Evolutionary conservation across 805 yeast genomes (phyloP), one percentile per base, ranked within the genome.

Genomic region (Groenewaldozyma tartarivorans): DNA sequence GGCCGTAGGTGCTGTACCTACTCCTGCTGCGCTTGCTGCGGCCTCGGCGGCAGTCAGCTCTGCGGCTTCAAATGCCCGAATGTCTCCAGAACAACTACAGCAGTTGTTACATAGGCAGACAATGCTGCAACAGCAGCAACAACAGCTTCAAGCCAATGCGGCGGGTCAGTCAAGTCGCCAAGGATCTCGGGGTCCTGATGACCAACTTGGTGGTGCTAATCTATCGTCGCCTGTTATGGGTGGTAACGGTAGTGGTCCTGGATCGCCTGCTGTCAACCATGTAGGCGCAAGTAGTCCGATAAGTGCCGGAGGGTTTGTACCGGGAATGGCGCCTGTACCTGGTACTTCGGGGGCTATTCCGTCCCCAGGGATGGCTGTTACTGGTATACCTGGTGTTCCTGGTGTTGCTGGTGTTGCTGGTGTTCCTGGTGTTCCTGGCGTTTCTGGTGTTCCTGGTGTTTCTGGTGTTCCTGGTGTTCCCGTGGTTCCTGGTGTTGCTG

Each of bases 91-190:
- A 33, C 58, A 55, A 42, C 36, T 50, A 32, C 60, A 54, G 43
- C 52, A 47, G 33, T 36, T 47, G 33, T 37, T 50, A 32, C 50
- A 46, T 33, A 35, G 47, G 29, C 61, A 55, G 35, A 53, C 54
- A 33, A 59, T 55, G 20, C 50, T 55, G 48, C 56, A 35, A 55
- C 52, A 27, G 44, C 55, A 32, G 51, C 63, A 53, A 21, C 62
- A 52, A 39, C 50, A 53, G 35, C 32, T 16, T 5, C 59, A 50
- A 45, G 57, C 17, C 36, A 42, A 50, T 18, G 39, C n/a, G n/a
- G n/a, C n/a, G n/a, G n/a, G n/a, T n/a, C n/a, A n/a, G n/a, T n/a
- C n/a, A n/a, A n/a, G n/a, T n/a, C n/a, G n/a, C n/a, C n/a, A n/a
- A n/a, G n/a, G n/a, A n/a, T n/a, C n/a, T n/a, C n/a, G n/a, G n/a